These are phyloP conservation scores for Tolypocladium sp. DNA, from an alignment of 2,329 filamentous ascomycete genomes.

Conservation along the genomic window DNA sequence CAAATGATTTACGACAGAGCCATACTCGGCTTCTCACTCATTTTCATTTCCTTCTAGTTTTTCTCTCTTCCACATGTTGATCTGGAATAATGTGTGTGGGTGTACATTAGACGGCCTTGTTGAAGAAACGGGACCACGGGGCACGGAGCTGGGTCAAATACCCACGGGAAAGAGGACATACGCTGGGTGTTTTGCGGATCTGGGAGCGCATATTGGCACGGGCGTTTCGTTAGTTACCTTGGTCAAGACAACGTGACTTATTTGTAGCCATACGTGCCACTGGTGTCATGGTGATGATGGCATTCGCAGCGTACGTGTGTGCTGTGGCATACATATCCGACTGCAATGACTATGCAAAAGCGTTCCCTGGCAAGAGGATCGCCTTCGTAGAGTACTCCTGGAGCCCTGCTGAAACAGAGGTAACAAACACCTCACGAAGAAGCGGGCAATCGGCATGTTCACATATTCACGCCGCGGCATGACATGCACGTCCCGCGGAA, in stretches of 20 bases:
- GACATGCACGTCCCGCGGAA: background rate
- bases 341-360: background rate
- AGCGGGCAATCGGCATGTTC: background rate
- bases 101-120: background rate
- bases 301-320: background rate
- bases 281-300: background rate
- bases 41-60: background rate
- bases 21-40: background rate
- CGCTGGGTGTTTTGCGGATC: background rate
- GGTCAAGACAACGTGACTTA: background rate
- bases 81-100: background rate
- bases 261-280: background rate
- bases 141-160: background rate
- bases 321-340: background rate
- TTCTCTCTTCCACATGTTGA: background rate
- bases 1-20: constrained; percentile 1
- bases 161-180: background rate
- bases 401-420: too few relatives aligned
- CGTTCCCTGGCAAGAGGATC: background rate
- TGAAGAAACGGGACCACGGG: background rate
- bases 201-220: background rate
- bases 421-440: background rate
- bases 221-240: background rate
- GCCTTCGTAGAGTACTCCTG: background rate
- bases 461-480: background rate